phyloP scores from a whole-genome alignment of 208 protist genomes.

The Crithidia bombi region DNA sequence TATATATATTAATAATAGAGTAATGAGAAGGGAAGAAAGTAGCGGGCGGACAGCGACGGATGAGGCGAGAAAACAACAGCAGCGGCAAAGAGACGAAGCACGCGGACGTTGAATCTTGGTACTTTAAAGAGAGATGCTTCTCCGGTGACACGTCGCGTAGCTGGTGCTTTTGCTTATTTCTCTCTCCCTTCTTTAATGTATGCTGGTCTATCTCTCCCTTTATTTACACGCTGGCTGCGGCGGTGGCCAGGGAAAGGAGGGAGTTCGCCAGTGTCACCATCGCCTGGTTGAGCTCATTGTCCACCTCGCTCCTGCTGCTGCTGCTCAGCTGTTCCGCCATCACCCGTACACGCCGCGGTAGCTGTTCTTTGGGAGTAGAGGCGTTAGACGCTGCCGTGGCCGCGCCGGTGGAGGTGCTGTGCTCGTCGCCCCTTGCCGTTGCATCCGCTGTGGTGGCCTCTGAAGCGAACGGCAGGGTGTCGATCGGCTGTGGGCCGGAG shows the following conservation, averaged over 20 bases:
- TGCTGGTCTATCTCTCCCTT: neutral
- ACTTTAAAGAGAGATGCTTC: neutral
- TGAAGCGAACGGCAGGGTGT: neutral
- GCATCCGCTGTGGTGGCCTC: neutral
- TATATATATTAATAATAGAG: slow-evolving; percentile 15
- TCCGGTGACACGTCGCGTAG: neutral
- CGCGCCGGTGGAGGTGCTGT: neutral
- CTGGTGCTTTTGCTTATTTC: neutral
- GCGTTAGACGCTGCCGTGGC: neutral
- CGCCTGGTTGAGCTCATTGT: neutral
- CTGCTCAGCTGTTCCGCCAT: slow-evolving; percentile 14
- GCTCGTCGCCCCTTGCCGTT: too few relatives aligned
- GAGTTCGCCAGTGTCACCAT: slow-evolving; percentile 2
- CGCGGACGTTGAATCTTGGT: neutral
- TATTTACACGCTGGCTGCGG: neutral
- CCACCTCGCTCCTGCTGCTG: neutral
- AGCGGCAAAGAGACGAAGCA: too few relatives aligned
- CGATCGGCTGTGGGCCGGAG: neutral
- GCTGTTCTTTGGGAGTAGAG: neutral
- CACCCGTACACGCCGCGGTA: slow-evolving; percentile 18
- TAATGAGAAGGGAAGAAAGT: neutral
- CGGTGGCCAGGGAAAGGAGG: neutral
- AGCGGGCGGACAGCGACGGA: too few relatives aligned
- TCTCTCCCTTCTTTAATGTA: neutral
- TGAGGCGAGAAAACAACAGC: too few relatives aligned